Conservation (phyloP, 495 filamentous ascomycete genomes). For the Neurospora sp. region DNA sequence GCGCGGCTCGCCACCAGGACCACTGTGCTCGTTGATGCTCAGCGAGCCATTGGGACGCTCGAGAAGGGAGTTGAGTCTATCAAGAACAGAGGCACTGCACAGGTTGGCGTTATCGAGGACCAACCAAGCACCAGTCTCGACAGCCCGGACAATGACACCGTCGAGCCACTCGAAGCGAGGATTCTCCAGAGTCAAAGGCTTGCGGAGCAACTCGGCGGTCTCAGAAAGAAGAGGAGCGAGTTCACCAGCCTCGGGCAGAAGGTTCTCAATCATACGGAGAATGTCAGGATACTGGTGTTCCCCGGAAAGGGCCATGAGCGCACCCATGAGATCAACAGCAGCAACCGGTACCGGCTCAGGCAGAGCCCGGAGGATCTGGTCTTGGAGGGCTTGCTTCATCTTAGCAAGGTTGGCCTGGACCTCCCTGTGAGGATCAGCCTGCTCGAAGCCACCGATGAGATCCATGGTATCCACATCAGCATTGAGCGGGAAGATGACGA, state of each 20-base stretch:
- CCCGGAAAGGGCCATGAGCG: constrained; percentile 19
- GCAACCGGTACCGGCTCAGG: constrained; percentile 31
- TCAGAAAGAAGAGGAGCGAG: constrained; percentile 20
- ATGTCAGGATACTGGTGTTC: constrained; percentile 23
- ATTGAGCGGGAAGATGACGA: constrained; percentile 76
- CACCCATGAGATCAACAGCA: constrained; percentile 33
- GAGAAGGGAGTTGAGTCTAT: constrained; percentile 87
- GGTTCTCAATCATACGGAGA: constrained; percentile 19
- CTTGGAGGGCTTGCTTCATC: constrained; percentile 44
- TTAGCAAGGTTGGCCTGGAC: constrained; percentile 45
- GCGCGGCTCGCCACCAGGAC: constrained; percentile 68
- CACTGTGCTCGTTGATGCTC: constrained; percentile 84
- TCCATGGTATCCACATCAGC: constrained; percentile 95
- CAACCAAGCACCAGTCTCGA: constrained; percentile 83
- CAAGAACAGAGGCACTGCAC: constrained; percentile 88
- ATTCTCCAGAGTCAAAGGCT: constrained; percentile 42
- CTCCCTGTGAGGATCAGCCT: constrained; percentile 70
- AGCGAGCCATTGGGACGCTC: constrained; percentile 75
- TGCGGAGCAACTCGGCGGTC: constrained; percentile 28
- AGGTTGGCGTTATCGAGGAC: constrained; percentile 95
- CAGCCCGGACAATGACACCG: constrained; percentile 76
- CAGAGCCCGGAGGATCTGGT: constrained; percentile 41
- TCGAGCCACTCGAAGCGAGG: constrained; percentile 96
- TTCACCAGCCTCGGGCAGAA: constrained; percentile 18
- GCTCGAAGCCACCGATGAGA: constrained; percentile 91